phyloP scores from a whole-genome alignment of 805 yeast species.

The Kuraishia molischiana region DNA sequence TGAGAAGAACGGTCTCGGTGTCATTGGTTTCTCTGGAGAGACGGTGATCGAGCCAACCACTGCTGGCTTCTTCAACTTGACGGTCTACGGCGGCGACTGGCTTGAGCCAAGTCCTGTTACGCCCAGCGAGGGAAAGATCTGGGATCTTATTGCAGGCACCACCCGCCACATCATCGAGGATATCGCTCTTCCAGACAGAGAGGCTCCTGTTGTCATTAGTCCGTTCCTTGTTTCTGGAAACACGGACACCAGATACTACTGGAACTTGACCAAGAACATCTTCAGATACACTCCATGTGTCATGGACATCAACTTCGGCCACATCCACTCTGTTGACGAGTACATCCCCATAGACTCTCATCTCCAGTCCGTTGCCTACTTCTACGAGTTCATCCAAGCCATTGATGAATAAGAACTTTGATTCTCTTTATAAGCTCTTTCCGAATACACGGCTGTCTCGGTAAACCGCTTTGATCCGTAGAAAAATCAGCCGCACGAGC shows the following conservation, averaged over 20 bases:
- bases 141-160: conserved; percentile 38
- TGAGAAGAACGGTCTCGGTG: conserved; percentile 34
- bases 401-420: conserved; percentile 10
- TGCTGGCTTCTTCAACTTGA: conserved; percentile 33
- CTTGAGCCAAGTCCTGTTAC: conserved; percentile 32
- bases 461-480: too few species aligned
- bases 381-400: conserved; percentile 33
- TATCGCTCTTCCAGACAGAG: conserved; percentile 22
- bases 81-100: conserved; percentile 8
- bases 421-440: too few species aligned
- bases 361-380: conserved; percentile 42
- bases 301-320: conserved; percentile 14
- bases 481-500: too few species aligned
- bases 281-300: conserved; percentile 45
- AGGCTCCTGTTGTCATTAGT: conserved; percentile 23
- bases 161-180: conserved; percentile 47
- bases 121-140: conserved; percentile 23
- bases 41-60: conserved; percentile 15
- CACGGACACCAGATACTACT: conserved; percentile 53
- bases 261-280: conserved; percentile 44
- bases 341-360: conserved; percentile 40
- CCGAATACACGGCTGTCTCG: too few species aligned
- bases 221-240: conserved; percentile 48
- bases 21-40: conserved; percentile 24
- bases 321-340: conserved; percentile 57